A percentile compares a stretch with the other conserved stretches of the same genome.
These are phyloP conservation scores for Colletotrichum brevisporum DNA, from an alignment of 2,329 filamentous ascomycete species.

Conservation along the genomic window DNA sequence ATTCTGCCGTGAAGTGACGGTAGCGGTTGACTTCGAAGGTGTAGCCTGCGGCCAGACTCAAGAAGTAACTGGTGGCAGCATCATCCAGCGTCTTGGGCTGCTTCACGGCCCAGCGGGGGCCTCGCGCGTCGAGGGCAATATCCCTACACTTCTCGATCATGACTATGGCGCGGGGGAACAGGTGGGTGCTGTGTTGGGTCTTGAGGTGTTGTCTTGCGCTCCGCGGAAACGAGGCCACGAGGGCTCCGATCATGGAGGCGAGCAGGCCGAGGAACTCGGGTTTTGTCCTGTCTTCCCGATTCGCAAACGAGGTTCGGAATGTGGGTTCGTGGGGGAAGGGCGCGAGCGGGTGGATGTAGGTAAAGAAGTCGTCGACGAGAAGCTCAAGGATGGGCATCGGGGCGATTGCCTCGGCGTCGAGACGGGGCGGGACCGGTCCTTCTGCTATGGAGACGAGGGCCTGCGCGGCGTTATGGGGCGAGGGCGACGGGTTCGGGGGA, in stretches of 20 bases:
- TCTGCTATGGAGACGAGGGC: constrained; percentile 62
- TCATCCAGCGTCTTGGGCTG: constrained; percentile 65
- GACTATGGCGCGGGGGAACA: constrained; percentile 78
- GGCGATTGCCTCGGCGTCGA: constrained; percentile 79
- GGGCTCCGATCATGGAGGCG: constrained; percentile 79
- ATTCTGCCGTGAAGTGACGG: constrained; percentile 80
- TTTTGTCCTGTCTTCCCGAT: constrained; percentile 76
- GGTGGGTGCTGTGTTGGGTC: constrained; percentile 72
- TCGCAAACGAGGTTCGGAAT: constrained; percentile 78
- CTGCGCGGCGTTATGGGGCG: constrained; percentile 63
- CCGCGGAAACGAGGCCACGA: constrained; percentile 84
- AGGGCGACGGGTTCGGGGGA: constrained; percentile 50
- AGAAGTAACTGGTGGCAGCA: constrained; percentile 82
- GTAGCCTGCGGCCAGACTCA: constrained; percentile 77
- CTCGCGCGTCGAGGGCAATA: constrained; percentile 77
- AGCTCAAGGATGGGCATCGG: constrained; percentile 77
- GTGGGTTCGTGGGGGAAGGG: constrained; percentile 86
- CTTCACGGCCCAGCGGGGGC: constrained; percentile 64
- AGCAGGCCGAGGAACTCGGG: constrained; percentile 78
- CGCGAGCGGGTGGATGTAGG: constrained; percentile 82
- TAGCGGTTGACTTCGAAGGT: constrained; percentile 77
- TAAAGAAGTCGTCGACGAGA: constrained; percentile 86
- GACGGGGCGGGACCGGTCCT: constrained; percentile 54
- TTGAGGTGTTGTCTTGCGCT: constrained; percentile 80
- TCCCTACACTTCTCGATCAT: constrained; percentile 80